Evolutionary conservation across 2,329 filamentous ascomycete species (phyloP), one percentile per base, ranked within the genome.

Genomic region (Ascochyta koolunga): DNA sequence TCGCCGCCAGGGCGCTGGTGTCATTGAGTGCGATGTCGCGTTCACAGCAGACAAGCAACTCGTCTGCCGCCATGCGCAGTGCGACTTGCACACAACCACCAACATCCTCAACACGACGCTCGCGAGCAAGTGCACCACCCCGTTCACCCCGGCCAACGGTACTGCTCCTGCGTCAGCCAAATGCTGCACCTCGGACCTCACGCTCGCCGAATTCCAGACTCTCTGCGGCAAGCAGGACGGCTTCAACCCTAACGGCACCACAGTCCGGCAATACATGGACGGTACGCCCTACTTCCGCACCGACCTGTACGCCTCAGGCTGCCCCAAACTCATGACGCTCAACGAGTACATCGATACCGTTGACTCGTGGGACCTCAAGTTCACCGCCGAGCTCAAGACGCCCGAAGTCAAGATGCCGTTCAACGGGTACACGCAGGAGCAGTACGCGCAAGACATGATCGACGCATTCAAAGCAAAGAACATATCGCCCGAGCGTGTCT

Each of bases 121-220:
- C n/a, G 72, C 71, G 8, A 50, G 56, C 16, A 76, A 75, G 42
- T 76, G 72, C 60, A 73, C 67, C 2, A 70, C 56, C n/a, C 71
- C 70, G 0, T 76, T 76, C 55, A 68, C 60, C 21, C 67, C 73
- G 2, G 64, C 70, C 6, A 58, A 58, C n/a, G 59, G 70, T 36
- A 68, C 68, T 6, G 65, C 72, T 5, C 66, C 77, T 1, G 88
- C 88, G 1, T 79, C 76, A 15, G 87, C 86, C 11, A 83, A 83
- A 60, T 90, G 88, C 79, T 90, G 88, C 79, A 89, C 88, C 2
- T 86, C 82, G 62, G 88, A 90, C 67, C 83, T 90, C 66, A 89
- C 87, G 0, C 76, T 88, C 31, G 79, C 79, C 39, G 88, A 90
- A 73, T 89, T 85, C 79, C 84, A 85, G 72, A 78, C 80, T 5